Percentiles rank a stretch among this genome's conserved stretches.
phyloP scores from a whole-genome alignment of 2,329 filamentous ascomycete genomes.

The Diaporthe ampelina region DNA sequence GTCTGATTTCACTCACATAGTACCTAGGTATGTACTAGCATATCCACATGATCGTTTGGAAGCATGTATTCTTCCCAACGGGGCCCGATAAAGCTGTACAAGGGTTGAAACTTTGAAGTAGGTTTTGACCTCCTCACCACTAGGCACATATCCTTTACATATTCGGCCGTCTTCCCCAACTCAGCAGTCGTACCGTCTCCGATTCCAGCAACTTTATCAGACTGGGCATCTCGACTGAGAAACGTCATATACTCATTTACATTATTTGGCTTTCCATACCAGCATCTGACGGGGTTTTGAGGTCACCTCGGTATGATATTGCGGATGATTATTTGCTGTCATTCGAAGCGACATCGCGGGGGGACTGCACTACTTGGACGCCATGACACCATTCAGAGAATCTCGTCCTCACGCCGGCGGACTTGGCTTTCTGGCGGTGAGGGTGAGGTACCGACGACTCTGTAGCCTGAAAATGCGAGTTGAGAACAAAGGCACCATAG shows the following conservation, averaged over 20 bases:
- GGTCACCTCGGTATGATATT: background rate
- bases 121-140: conserved; percentile 2
- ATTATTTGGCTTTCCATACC: background rate
- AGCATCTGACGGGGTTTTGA: background rate
- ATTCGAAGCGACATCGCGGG: background rate
- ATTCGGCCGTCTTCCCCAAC: conserved; percentile 12
- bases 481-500: background rate
- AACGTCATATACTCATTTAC: background rate
- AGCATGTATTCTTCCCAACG: conserved; percentile 17
- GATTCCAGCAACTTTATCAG: background rate
- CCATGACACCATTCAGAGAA: background rate
- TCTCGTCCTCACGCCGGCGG: background rate
- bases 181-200: conserved; percentile 11
- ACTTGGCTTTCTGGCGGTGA: background rate
- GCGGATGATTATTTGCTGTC: background rate
- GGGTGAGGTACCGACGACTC: background rate
- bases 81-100: background rate
- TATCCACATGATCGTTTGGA: conserved; percentile 8
- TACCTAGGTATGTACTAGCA: background rate
- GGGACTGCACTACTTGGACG: background rate
- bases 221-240: background rate
- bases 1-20: background rate
- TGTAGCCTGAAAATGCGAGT: background rate
- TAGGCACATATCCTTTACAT: conserved; percentile 21
- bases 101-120: background rate